Base-by-base conservation (phyloP, 495 filamentous ascomycete genomes). In the Aspergillus hancockii region DNA sequence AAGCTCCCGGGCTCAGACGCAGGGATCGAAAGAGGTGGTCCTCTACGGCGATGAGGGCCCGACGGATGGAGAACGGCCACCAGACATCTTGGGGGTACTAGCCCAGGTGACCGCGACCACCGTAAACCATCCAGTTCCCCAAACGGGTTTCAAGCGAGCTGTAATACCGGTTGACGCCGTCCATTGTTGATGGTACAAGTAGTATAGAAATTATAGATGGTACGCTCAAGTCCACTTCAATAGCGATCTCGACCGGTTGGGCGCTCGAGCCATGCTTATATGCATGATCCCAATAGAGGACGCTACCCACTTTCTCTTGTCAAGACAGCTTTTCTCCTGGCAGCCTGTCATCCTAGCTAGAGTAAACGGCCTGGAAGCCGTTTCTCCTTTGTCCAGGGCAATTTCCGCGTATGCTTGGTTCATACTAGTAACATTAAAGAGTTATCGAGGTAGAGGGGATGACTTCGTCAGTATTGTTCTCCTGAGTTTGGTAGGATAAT, bases 31-130 rank as follows among this genome's bases (percentile, higher is more conserved):
- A 67, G 8, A 84, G 63, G 22, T 79, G 71, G 52, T 81, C 77
- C 61, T 85, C 79, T 80, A 83, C 81, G 38, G 60, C 65, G 12
- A 77, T 64, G 23, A 83, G 69, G 13, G 72, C 66, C 22, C 49
- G 56, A 3, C 59, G 57, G 34, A 81, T 58, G 0, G 80, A 78
- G 54, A 82, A 82, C 2, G 80, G 79, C 75, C 74, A 80, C 32
- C 71, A 75, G 18, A 75, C 71, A 56, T 63, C 71, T 23, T 61
- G 41, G 8, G 71, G 59, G 56, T 73, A 83, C 63, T 74, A 82
- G 3, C 76, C 79, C 55, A 80, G 80, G 58, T 83, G 80, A 14
- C 74, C 68, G 8, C 76, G 79, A 14, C 74, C 79, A 3, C 79
- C 79, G 19, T 82, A 67, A 18, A 82, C 51, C 7, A 82, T 57